Conservation (phyloP, 805 yeast species). For the Cyberlindnera xylosilytica region DNA sequence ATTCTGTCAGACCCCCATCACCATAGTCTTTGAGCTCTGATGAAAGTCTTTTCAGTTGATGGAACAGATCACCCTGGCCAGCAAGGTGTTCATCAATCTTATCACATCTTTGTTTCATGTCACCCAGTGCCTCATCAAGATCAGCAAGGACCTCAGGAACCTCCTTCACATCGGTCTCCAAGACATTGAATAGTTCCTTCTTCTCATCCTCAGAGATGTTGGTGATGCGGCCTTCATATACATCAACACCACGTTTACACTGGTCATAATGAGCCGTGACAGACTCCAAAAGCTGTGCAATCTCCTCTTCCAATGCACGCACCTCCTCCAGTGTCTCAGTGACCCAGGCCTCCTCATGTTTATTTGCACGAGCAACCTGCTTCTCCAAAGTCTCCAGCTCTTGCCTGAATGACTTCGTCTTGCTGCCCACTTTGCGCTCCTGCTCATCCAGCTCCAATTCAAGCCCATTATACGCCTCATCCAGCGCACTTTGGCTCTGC, state of each 20-base stretch:
- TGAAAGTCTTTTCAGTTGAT: slow-evolving; percentile 22
- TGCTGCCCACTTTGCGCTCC: neutral
- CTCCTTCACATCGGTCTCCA: slow-evolving; percentile 52
- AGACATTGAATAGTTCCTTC: slow-evolving; percentile 41
- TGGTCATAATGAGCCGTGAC: slow-evolving; percentile 83
- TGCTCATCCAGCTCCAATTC: slow-evolving; percentile 8
- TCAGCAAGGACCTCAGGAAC: slow-evolving; percentile 52
- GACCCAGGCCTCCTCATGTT: slow-evolving; percentile 15
- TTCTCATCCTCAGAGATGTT: slow-evolving; percentile 28
- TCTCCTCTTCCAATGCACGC: slow-evolving; percentile 55
- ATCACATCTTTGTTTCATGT: slow-evolving; percentile 24
- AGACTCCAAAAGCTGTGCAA: slow-evolving; percentile 66
- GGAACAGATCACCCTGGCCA: slow-evolving; percentile 10
- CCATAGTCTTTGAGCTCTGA: slow-evolving; percentile 26
- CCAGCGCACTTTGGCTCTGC: neutral
- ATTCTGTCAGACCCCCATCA: slow-evolving; percentile 13
- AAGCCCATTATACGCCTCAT: slow-evolving; percentile 2
- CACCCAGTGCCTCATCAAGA: slow-evolving; percentile 37
- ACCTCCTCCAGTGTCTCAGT: slow-evolving; percentile 36
- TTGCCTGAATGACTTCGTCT: slow-evolving; percentile 6
- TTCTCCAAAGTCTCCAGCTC: slow-evolving; percentile 21
- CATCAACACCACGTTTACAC: slow-evolving; percentile 48
- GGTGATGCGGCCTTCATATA: slow-evolving; percentile 32
- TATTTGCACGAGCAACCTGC: slow-evolving; percentile 30
- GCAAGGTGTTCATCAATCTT: slow-evolving; percentile 23